Evolutionary conservation across 345 rosid genomes (phyloP).

Genomic region (Gossypioides kirkii): DNA sequence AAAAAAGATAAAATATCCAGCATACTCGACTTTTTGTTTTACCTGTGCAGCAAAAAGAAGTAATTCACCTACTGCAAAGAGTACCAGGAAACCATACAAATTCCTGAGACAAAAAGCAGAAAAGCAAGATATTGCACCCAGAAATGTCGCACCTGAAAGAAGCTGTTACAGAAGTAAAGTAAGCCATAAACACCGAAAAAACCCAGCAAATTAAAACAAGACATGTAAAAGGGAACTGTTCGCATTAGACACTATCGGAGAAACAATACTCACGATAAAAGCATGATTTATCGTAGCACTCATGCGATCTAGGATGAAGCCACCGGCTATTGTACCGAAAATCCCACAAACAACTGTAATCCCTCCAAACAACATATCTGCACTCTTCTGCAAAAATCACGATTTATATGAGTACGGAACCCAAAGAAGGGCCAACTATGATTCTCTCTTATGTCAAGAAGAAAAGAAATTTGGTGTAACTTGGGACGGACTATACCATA

Average conservation of each 20-base stretch:
- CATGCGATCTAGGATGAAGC: conserved; percentile 63
- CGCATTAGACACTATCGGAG: background rate
- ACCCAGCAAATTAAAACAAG: background rate
- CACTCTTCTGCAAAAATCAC: conserved; percentile 42
- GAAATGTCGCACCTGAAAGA: conserved; percentile 65
- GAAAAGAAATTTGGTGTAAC: background rate
- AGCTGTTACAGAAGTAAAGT: conserved; percentile 44
- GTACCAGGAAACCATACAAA: conserved; percentile 66
- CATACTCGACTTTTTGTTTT: conserved; percentile 10
- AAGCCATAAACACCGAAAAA: background rate
- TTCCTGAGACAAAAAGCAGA: conserved; percentile 70
- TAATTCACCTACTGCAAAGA: conserved; percentile 78
- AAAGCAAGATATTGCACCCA: conserved; percentile 79
- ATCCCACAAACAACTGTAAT: conserved; percentile 82
- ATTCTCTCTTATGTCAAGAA: background rate
- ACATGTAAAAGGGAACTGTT: conserved; percentile 2
- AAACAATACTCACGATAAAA: conserved; percentile 56
- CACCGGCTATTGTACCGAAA: conserved; percentile 78
- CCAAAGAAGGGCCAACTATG: background rate
- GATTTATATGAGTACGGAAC: conserved; percentile 4
- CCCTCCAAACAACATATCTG: conserved; percentile 91
- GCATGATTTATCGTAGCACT: conserved; percentile 74
- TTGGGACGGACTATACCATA: conserved; percentile 45
- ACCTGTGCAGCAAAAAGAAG: conserved; percentile 96
- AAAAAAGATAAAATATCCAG: background rate